phyloP scores from a whole-genome alignment of 345 rosid species.

The Euphorbia tirucalli region DNA sequence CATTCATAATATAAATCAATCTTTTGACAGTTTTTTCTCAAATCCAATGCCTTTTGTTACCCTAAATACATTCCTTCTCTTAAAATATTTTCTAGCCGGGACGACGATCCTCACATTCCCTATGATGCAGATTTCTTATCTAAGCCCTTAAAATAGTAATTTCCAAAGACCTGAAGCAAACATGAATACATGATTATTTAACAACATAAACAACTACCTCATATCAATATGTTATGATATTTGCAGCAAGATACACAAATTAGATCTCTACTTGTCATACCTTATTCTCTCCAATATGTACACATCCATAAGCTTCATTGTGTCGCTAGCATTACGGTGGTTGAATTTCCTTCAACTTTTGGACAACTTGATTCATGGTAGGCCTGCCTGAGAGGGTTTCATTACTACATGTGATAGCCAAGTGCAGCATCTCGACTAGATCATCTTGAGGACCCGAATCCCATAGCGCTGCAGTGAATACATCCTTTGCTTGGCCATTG shows the following conservation, averaged over 20 bases:
- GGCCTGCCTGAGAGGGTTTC: slow-evolving; percentile 35
- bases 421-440: slow-evolving; percentile 33
- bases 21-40: background rate
- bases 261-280: too few species aligned
- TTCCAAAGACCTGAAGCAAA: background rate
- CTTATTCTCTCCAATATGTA: too few species aligned
- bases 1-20: background rate
- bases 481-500: slow-evolving; percentile 32
- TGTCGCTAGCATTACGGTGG: slow-evolving; percentile 8
- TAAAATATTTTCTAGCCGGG: background rate
- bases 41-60: background rate
- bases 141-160: background rate
- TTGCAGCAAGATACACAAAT: slow-evolving; percentile 6
- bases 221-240: background rate
- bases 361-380: slow-evolving; percentile 34
- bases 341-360: slow-evolving; percentile 26
- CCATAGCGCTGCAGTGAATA: slow-evolving; percentile 34
- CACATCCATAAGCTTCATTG: background rate
- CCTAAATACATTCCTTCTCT: background rate
- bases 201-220: background rate
- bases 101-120: background rate
- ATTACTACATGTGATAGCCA: slow-evolving; percentile 28
- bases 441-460: slow-evolving; percentile 32
- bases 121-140: background rate
- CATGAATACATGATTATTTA: too few species aligned